A percentile compares a stretch with the other conserved stretches of the same genome.
Conservation (phyloP, 1,284 basidiomycete genomes). For the Trichosporon sp. region DNA sequence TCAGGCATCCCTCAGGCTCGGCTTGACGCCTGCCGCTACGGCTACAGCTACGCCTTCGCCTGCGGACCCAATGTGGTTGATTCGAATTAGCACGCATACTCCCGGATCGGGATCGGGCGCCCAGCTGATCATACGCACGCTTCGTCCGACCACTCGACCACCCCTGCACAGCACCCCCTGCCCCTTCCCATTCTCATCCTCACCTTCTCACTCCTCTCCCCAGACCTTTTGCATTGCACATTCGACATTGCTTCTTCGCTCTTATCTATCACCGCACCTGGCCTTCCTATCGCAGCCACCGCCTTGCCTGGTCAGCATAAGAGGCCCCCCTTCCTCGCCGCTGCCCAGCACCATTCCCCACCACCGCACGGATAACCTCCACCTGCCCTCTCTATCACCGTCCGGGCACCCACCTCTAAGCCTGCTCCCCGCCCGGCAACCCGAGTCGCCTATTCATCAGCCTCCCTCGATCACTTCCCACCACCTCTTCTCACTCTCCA, state of each 20-base stretch:
- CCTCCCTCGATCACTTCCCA: not conserved
- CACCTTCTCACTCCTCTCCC: not conserved
- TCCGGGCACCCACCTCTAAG: not conserved
- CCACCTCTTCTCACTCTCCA: not conserved
- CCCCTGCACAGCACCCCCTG: not conserved
- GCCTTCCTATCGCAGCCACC: not conserved
- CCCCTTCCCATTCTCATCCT: not conserved
- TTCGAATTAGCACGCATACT: not conserved
- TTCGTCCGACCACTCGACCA: not conserved
- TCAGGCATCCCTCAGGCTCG: not conserved
- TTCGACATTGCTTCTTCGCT: not conserved
- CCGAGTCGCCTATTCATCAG: not conserved
- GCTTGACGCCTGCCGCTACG: not conserved
- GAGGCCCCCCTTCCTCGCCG: not conserved
- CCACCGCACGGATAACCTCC: constrained; percentile 2
- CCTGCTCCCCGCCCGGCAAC: not conserved
- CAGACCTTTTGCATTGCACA: not conserved
- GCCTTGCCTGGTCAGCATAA: not conserved
- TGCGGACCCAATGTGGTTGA: too few relatives aligned
- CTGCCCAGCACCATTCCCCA: not conserved
- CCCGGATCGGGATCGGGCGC: not conserved
- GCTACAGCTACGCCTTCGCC: too few relatives aligned
- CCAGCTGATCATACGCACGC: not conserved
- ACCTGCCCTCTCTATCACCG: not conserved
- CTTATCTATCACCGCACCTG: not conserved